Base-by-base conservation (phyloP, 139 green algal genomes). In the Asterochloris sp. region DNA sequence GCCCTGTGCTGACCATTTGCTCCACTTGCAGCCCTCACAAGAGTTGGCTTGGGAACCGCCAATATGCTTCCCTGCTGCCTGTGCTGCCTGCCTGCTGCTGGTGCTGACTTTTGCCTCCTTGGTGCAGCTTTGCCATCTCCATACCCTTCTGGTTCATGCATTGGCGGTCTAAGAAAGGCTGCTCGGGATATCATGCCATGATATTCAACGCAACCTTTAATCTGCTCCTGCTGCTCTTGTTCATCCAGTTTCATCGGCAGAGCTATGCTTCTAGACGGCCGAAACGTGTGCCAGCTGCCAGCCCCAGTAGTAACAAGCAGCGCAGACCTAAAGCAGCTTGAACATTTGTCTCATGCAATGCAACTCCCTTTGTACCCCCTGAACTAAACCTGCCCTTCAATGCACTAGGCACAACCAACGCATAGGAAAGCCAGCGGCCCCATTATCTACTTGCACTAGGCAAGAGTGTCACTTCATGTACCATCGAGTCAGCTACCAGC, bases 201-300 rank as follows among this genome's bases (percentile, higher is more conserved):
- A 13, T 87, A 23, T 87, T 91, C 78, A 92, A 92, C 69, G 78
- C 80, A 0, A 71, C 21, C 13, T 91, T 92, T 83, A 92, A 92
- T 71, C 17, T 86, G 27, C 27, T 83, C 29, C 81, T 92, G 62
- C 85, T 92, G 12, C 0, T 71, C 11, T 83, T 92, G 15, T 92
- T 92, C 69, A 62, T 86, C 2, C 82, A 90, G 28, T 92, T 92
- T 8, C 38, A 54, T 54, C 38, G 38, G 38, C 38, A 54, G 38
- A 54, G 38, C 38, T 54, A 54, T 54, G 38, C 38, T 6, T 54
- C 38, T 54, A 2, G 38, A 54, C 38, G 38, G 38, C 38, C 38
- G 6, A 54, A 54, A 54, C 38, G 38, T 54, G 38, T 54, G 38
- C 38, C 38, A 54, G 38, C 38, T 54, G 38, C 38, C 38, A 54